phyloP scores from a whole-genome alignment of 352 stramenopile species.

The Hyphochytrium catenoides region DNA sequence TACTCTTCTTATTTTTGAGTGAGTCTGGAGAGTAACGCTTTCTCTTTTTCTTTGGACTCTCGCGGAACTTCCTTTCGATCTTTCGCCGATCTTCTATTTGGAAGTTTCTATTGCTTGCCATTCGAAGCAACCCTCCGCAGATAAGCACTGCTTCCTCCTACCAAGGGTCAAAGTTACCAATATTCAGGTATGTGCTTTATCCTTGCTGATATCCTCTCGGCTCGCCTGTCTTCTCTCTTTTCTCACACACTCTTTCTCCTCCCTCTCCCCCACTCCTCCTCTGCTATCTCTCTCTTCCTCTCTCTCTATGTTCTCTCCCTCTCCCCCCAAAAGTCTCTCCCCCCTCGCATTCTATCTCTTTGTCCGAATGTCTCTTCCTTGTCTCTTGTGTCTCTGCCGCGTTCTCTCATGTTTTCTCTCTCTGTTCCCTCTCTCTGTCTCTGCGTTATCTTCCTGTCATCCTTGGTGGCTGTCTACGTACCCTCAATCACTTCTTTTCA shows the following conservation, averaged over 20 bases:
- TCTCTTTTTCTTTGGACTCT: neutral
- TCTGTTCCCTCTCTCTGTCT: no score
- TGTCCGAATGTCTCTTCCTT: no score
- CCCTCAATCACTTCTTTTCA: no score
- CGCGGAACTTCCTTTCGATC: neutral
- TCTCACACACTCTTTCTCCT: no score
- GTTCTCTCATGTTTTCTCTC: no score
- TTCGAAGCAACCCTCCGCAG: conserved; percentile 40
- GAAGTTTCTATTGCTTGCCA: conserved; percentile 53
- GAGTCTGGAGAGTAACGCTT: neutral
- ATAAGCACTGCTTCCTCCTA: no score
- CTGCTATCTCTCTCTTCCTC: neutral
- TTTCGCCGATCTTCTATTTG: neutral
- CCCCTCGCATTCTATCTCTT: no score
- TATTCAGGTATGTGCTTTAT: conserved; percentile 44
- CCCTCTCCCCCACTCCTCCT: neutral
- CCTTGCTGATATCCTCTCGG: no score
- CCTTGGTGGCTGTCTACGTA: no score
- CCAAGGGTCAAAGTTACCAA: conserved; percentile 24
- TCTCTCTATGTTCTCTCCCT: neutral
- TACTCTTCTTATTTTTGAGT: neutral
- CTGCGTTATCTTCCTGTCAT: no score
- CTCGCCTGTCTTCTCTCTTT: no score
- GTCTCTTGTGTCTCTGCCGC: no score
- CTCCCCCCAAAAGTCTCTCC: conserved; percentile 20